Evolutionary conservation across 2,329 filamentous ascomycete species (phyloP).

Genomic region (Cordyceps fumosorosea): DNA sequence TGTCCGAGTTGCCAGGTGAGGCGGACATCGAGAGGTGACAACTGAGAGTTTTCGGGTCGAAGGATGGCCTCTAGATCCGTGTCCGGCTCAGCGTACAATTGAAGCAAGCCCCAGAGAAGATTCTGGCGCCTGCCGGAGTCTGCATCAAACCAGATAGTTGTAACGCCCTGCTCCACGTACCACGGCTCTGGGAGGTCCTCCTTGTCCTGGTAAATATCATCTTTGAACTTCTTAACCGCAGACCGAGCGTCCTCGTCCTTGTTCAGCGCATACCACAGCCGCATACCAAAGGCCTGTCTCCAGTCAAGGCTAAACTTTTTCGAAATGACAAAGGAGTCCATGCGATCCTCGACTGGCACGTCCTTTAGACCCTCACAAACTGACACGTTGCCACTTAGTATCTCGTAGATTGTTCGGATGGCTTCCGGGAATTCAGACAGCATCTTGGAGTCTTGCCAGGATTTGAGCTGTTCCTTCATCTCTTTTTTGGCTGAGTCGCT

Average conservation of each 20-base stretch:
- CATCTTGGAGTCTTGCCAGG: conserved; percentile 77
- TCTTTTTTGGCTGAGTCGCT: conserved; percentile 64
- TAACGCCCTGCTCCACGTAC: conserved; percentile 56
- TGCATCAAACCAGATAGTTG: conserved; percentile 54
- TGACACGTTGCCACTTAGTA: conserved; percentile 82
- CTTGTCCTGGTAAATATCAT: conserved; percentile 63
- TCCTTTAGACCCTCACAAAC: conserved; percentile 70
- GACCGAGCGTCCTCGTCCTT: conserved; percentile 58
- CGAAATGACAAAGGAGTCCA: conserved; percentile 73
- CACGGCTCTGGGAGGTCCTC: conserved; percentile 70
- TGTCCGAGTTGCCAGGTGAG: conserved; percentile 82
- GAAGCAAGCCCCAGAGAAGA: conserved; percentile 79
- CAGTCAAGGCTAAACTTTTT: conserved; percentile 82
- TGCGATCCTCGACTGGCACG: conserved; percentile 70
- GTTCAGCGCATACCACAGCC: conserved; percentile 78
- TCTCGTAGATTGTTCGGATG: conserved; percentile 80
- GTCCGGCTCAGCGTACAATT: conserved; percentile 61
- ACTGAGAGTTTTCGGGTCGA: conserved; percentile 67
- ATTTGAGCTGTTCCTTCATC: conserved; percentile 71
- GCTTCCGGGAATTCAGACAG: conserved; percentile 82
- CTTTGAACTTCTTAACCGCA: conserved; percentile 66
- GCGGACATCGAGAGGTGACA: conserved; percentile 67
- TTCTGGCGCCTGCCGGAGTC: conserved; percentile 60
- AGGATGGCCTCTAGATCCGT: conserved; percentile 63
- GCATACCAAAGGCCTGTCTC: conserved; percentile 86